Evolutionary conservation across 257 asterid species (phyloP).

Genomic region (Fraxinus pennsylvanica): DNA sequence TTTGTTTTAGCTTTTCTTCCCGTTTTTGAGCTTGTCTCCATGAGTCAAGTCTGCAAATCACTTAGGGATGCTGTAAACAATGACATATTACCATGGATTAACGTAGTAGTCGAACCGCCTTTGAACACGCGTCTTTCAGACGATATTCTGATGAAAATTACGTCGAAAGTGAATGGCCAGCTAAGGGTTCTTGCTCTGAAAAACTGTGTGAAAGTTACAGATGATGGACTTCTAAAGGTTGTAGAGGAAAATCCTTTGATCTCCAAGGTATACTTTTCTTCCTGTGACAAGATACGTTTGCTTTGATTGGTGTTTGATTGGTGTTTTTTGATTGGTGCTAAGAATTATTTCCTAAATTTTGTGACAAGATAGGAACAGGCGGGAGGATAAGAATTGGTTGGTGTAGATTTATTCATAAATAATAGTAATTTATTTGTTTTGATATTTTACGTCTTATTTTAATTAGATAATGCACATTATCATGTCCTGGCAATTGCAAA

Average conservation of each 20-base stretch:
- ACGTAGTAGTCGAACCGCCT: conserved; percentile 52
- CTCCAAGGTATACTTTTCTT: conserved; percentile 43
- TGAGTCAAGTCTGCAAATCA: conserved; percentile 63
- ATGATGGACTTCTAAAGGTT: conserved; percentile 52
- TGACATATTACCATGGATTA: conserved; percentile 73
- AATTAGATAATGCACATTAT: background rate
- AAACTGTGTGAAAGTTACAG: conserved; percentile 58
- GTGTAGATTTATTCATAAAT: background rate
- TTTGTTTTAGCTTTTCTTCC: conserved; percentile 65
- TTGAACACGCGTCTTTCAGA: conserved; percentile 47
- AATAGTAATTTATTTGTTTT: background rate
- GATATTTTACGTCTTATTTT: background rate
- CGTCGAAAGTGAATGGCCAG: conserved; percentile 52
- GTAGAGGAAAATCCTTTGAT: conserved; percentile 49
- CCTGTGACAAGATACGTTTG: background rate
- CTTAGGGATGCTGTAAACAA: conserved; percentile 53
- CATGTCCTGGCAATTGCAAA: too few relatives aligned
- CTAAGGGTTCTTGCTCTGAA: conserved; percentile 51
- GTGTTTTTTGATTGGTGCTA: too few relatives aligned
- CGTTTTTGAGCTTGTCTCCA: conserved; percentile 53
- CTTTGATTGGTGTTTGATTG: too few relatives aligned
- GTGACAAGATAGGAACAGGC: background rate
- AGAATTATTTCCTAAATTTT: background rate
- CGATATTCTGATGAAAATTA: conserved; percentile 44
- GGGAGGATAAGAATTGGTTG: conserved; percentile 38